Base-by-base conservation (phyloP, 148 eudicot genomes). In the Camellia sinensis region DNA sequence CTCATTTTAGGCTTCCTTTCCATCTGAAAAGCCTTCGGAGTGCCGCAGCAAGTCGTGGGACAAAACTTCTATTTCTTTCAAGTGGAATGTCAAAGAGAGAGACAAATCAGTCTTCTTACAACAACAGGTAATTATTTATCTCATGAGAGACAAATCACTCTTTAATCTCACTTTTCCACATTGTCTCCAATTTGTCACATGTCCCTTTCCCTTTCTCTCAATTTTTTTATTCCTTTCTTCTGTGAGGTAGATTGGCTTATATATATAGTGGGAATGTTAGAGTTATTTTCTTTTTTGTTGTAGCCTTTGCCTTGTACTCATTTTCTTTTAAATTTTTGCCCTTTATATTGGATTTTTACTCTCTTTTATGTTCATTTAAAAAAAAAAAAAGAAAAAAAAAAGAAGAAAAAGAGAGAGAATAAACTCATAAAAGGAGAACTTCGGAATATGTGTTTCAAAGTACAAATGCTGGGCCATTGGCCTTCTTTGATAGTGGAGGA, bases 71-170 rank as follows among this genome's bases (percentile, higher is more conserved):
- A 62, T 87, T 94, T 82, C 90, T 88, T 59, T 82, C 97, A 12
- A 76, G 67, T 78, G 98, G 98, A 78, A 97, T 97, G 99, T 78
- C 89, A 45, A 97, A 84, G 88, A 90, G 97, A 79, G 83, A 85
- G 67, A 88, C 83, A 60, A 97, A 92, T 85, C 82, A 77, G 64
- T 85, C 94, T 81, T 86, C 70, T 75, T 92, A 85, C 77, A 84
- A 90, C 67, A 37, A 77, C 66, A 87, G 89, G 99, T 92, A 63
- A 83, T 59, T 68, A 64, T 71, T 14, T 40, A 13, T 15, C 68
- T 77, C 8, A n/a, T 43, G 69, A 22, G 29, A 53, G 18, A 21
- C 10, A 67, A 29, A 29, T 29, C 37, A 13, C 29, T 45, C 73
- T 69, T 44, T 44, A 45, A 67, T 37, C 57, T 54, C 57, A 67